Conservation (phyloP, 352 stramenopile genomes). For the Thraustochytrium striatum region DNA sequence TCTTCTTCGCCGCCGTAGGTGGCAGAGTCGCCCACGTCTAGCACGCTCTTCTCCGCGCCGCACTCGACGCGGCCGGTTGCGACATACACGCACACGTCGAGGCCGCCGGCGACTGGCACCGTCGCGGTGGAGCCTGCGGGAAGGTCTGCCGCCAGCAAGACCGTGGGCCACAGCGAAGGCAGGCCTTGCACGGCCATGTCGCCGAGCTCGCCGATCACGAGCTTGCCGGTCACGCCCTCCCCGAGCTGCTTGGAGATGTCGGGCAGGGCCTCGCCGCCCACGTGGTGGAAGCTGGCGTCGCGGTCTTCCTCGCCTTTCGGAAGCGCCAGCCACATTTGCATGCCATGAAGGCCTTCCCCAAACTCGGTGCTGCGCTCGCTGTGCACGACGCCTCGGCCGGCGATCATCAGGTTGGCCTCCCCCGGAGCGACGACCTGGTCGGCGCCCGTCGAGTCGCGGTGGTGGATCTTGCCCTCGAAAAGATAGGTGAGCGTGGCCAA, state of each 20-base stretch:
- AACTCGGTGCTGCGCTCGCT: slow-evolving; percentile 17
- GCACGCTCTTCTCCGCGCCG: not conserved
- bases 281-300: slow-evolving; percentile 2
- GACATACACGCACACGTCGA: slow-evolving; percentile 8
- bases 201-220: slow-evolving; percentile 1
- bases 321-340: slow-evolving; percentile 8
- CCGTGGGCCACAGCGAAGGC: not conserved
- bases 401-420: slow-evolving; percentile 1
- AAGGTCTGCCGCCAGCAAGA: not conserved
- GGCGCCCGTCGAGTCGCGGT: not conserved
- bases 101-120: not conserved
- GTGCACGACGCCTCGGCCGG: slow-evolving; percentile 14
- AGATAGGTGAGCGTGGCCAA: slow-evolving; percentile 10
- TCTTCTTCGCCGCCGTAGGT: not conserved
- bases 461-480: not conserved
- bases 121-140: not conserved
- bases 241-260: not conserved
- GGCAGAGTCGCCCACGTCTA: not conserved
- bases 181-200: not conserved
- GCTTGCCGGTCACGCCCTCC: not conserved
- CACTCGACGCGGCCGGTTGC: not conserved
- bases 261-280: not conserved
- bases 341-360: not conserved
- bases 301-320: not conserved
- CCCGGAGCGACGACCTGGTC: slow-evolving; percentile 3